Conservation (phyloP, 2,329 filamentous ascomycete genomes). For the Sporothrix schenckii region DNA sequence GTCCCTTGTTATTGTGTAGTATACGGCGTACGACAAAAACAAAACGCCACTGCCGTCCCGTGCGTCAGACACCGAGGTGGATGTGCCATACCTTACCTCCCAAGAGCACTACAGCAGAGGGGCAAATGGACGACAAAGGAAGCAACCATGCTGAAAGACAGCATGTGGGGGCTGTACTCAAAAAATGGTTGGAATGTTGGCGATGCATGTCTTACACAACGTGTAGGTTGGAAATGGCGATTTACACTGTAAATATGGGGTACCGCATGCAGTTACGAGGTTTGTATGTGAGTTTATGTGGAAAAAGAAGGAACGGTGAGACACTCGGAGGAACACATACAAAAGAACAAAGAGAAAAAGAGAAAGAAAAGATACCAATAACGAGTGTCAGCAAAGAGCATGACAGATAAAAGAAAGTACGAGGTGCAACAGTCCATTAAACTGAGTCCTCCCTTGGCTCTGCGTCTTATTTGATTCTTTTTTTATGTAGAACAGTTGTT, state of each 20-base stretch:
- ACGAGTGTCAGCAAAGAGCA: neutral
- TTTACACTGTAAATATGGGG: constrained; percentile 18
- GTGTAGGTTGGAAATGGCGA: constrained; percentile 15
- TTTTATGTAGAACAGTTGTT: neutral
- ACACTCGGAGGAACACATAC: constrained; percentile 5
- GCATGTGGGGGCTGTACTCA: too few relatives aligned
- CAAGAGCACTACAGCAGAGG: neutral
- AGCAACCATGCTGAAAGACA: neutral
- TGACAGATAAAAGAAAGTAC: neutral
- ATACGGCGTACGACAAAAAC: neutral
- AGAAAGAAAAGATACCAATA: too few relatives aligned
- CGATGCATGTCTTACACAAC: constrained; percentile 18
- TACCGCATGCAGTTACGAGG: neutral
- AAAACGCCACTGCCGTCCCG: neutral
- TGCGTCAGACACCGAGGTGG: neutral
- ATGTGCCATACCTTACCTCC: neutral
- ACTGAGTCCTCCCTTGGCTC: neutral
- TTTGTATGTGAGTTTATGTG: neutral
- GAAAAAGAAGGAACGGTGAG: neutral
- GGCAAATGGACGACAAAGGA: neutral
- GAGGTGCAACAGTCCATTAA: neutral
- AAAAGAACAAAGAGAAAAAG: neutral
- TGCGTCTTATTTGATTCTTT: neutral
- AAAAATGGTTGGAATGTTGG: constrained; percentile 18
- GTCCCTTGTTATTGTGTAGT: neutral